These are phyloP conservation scores for Aspergillus aculeatus DNA, from an alignment of 2,329 filamentous ascomycete species.

Conservation along the genomic window DNA sequence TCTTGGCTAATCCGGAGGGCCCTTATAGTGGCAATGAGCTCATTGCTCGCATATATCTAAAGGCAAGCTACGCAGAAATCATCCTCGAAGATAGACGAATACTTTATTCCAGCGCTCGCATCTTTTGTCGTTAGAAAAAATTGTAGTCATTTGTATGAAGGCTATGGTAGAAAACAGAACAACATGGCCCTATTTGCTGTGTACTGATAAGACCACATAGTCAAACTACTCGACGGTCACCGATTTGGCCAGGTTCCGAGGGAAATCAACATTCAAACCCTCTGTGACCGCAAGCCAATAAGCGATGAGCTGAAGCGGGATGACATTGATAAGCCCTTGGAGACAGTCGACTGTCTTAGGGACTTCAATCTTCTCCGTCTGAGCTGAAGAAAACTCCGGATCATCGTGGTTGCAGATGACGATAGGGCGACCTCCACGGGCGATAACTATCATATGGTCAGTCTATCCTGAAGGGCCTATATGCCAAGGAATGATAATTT, in stretches of 20 bases:
- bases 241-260: slow-evolving; percentile 96
- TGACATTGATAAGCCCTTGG: slow-evolving; percentile 95
- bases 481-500: background rate
- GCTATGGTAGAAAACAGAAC: background rate
- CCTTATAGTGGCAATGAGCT: no score
- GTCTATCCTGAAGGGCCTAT: slow-evolving; percentile 11
- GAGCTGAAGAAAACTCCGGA: slow-evolving; percentile 79
- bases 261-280: slow-evolving; percentile 97
- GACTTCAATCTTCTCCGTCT: slow-evolving; percentile 96
- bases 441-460: slow-evolving; percentile 67
- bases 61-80: background rate
- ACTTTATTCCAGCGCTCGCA: background rate
- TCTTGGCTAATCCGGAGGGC: no score
- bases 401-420: slow-evolving; percentile 95
- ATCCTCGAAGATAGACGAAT: background rate
- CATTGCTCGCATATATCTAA: no score
- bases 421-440: slow-evolving; percentile 91
- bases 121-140: background rate
- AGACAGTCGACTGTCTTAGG: slow-evolving; percentile 92
- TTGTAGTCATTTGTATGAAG: background rate
- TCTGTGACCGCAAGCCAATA: slow-evolving; percentile 98
- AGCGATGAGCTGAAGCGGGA: slow-evolving; percentile 94
- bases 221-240: slow-evolving; percentile 86
- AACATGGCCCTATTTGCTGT: background rate
- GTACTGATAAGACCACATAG: background rate